Conservation (phyloP, 2,329 filamentous ascomycete genomes). For the Rutstroemia sp. region DNA sequence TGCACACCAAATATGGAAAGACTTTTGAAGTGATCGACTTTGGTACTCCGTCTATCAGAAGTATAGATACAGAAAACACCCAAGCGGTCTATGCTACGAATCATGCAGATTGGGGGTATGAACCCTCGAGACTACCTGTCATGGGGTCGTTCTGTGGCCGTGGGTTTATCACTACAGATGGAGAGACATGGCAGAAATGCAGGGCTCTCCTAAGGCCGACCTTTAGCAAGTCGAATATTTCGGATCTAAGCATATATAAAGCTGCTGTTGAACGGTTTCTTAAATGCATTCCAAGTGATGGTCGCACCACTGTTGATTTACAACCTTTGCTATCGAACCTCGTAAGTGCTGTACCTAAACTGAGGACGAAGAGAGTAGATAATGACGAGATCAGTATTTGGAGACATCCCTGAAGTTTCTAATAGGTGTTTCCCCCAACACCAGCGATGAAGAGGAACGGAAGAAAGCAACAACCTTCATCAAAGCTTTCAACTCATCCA, state of each 20-base stretch:
- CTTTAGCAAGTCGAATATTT: slow-evolving; percentile 3
- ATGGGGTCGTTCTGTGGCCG: slow-evolving; percentile 1
- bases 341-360: not conserved
- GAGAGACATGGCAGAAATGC: not conserved
- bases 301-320: not conserved
- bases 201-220: not conserved
- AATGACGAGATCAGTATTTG: not conserved
- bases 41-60: not conserved
- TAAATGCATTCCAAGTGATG: not conserved
- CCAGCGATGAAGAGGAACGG: not conserved
- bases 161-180: slow-evolving; percentile 1
- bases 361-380: not conserved
- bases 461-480: not conserved
- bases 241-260: not conserved
- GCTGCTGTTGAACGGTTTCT: not conserved
- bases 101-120: not conserved
- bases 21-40: not conserved
- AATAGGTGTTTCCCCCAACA: not conserved
- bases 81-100: not conserved
- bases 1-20: not conserved
- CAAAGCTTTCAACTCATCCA: not conserved
- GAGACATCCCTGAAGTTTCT: slow-evolving; percentile 1
- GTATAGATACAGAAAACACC: not conserved
- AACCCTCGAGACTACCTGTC: not conserved
- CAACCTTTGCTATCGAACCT: not conserved